Evolutionary conservation across 441 rosid species (phyloP).

Genomic region (Syzygium syzygioides): DNA sequence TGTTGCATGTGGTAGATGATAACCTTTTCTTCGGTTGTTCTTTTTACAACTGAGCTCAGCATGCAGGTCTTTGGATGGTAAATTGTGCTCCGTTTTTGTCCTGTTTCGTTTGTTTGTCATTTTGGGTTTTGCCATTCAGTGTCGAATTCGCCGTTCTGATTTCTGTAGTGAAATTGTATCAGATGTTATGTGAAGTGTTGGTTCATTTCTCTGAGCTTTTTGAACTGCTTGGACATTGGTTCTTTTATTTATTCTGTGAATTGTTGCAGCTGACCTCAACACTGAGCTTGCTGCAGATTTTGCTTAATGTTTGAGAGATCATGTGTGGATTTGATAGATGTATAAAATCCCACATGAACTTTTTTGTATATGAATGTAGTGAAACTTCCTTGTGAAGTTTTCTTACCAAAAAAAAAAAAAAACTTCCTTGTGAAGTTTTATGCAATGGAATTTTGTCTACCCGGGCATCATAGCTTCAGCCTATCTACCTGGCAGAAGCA

Average conservation of each 20-base stretch:
- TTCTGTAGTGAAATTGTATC: neutral
- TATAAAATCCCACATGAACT: neutral
- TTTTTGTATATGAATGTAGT: neutral
- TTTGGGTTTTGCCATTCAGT: neutral
- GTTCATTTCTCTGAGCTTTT: neutral
- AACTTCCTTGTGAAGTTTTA: neutral
- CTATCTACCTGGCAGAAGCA: neutral
- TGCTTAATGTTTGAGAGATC: neutral
- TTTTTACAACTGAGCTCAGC: neutral
- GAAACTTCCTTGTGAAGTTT: neutral
- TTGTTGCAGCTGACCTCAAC: neutral
- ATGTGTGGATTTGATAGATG: neutral
- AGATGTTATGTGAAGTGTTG: neutral
- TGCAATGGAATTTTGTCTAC: neutral
- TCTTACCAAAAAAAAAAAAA: too few relatives aligned
- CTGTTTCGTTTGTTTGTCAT: neutral
- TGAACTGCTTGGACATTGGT: neutral
- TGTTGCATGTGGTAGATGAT: neutral
- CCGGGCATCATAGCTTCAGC: neutral
- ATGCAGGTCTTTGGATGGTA: neutral
- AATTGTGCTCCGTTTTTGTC: neutral
- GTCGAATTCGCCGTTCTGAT: neutral
- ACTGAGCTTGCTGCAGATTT: neutral
- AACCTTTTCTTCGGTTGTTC: neutral
- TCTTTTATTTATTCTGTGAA: neutral